Evolutionary conservation across 1,284 basidiomycete genomes (phyloP).

Genomic region (Moesziomyces parantarcticus): DNA sequence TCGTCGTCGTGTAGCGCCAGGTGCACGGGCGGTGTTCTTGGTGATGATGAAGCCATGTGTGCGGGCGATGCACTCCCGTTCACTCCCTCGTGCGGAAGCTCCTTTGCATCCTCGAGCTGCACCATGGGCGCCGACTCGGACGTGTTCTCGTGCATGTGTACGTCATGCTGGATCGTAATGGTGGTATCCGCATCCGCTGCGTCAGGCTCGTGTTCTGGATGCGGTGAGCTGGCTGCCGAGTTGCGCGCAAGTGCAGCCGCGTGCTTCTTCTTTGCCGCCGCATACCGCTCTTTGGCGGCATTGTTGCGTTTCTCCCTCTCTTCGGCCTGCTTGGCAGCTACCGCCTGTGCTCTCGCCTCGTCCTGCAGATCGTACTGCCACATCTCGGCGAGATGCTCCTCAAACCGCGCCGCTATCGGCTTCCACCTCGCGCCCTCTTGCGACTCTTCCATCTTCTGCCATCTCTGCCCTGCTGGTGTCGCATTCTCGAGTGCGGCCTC

Average conservation of each 20-base stretch:
- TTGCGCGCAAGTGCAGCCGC: constrained; percentile 25
- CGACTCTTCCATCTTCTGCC: constrained; percentile 1
- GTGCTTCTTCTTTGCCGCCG: constrained; percentile 37
- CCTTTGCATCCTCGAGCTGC: too few relatives aligned
- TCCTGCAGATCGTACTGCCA: constrained; percentile 52
- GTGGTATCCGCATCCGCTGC: constrained; percentile 1
- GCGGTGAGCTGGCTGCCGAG: constrained; percentile 15
- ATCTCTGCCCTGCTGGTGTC: not conserved
- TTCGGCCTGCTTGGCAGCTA: constrained; percentile 24
- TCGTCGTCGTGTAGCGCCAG: not conserved
- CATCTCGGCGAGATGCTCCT: constrained; percentile 51
- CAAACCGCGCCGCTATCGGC: constrained; percentile 44
- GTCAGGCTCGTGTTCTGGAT: not conserved
- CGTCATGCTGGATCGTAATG: too few relatives aligned
- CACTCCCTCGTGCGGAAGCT: too few relatives aligned
- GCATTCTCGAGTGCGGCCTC: constrained; percentile 43
- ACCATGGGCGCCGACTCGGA: too few relatives aligned
- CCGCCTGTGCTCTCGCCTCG: constrained; percentile 38
- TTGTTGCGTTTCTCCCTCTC: constrained; percentile 27
- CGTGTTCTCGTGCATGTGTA: too few relatives aligned
- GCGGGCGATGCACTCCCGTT: too few relatives aligned
- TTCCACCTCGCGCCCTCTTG: constrained; percentile 35
- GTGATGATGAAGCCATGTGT: too few relatives aligned
- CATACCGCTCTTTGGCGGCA: constrained; percentile 26
- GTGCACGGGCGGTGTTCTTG: too few relatives aligned